Conservation (phyloP, 163 green algal genomes). For the Picocystis sp. region DNA sequence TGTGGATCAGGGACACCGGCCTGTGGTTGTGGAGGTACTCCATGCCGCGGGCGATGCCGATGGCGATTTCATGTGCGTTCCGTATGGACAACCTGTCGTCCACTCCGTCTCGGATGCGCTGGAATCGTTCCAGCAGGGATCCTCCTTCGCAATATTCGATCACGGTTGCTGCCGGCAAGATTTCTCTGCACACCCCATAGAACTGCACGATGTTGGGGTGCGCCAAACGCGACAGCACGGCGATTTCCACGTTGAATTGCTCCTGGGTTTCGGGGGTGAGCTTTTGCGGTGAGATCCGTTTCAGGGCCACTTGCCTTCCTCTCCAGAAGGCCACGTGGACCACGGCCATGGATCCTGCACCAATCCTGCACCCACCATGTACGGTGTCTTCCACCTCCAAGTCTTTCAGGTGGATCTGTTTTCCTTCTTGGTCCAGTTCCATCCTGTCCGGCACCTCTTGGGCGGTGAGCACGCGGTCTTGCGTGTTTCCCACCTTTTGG, state of each 20-base stretch:
- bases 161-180: background rate
- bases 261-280: background rate
- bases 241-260: constrained; percentile 19
- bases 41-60: background rate
- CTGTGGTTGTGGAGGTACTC: constrained; percentile 4
- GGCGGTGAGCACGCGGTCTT: background rate
- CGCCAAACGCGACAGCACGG: constrained; percentile 19
- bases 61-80: constrained; percentile 2
- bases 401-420: background rate
- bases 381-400: constrained; percentile 1
- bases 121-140: constrained; percentile 6
- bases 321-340: constrained; percentile 5
- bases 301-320: constrained; percentile 1
- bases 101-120: background rate
- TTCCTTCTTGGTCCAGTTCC: background rate
- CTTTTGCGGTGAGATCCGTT: background rate
- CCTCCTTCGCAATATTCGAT: constrained; percentile 2
- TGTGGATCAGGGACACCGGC: constrained; percentile 2
- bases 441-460: constrained; percentile 1
- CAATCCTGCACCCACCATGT: background rate
- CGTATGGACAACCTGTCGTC: background rate
- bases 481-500: background rate
- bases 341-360: constrained; percentile 3
- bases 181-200: constrained; percentile 22
- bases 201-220: constrained; percentile 37